Evolutionary conservation across 2,329 filamentous ascomycete genomes (phyloP).

Genomic region (Fusarium multiceps): DNA sequence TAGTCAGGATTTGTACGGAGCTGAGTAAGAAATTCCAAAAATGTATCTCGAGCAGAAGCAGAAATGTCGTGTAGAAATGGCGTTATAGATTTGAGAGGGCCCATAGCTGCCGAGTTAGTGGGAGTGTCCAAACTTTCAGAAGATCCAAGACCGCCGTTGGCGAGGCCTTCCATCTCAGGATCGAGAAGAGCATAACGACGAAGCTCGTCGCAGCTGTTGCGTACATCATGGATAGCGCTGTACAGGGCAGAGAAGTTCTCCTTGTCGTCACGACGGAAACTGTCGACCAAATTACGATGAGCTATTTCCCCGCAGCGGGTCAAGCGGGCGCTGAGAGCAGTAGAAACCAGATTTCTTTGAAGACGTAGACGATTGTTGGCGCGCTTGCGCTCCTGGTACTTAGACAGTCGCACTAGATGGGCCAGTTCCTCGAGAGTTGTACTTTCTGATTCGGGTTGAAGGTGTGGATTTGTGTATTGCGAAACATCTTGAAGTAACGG

Average conservation of each 20-base stretch:
- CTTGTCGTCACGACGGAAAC: slow-evolving; percentile 83
- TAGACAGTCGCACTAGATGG: slow-evolving; percentile 80
- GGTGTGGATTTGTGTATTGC: slow-evolving; percentile 71
- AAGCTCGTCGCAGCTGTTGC: slow-evolving; percentile 79
- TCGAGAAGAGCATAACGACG: slow-evolving; percentile 77
- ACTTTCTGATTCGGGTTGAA: slow-evolving; percentile 70
- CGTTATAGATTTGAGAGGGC: slow-evolving; percentile 55
- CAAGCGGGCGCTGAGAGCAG: slow-evolving; percentile 78
- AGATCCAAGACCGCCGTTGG: slow-evolving; percentile 56
- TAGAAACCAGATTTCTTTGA: slow-evolving; percentile 79
- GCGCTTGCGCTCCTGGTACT: slow-evolving; percentile 85
- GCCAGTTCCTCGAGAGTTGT: slow-evolving; percentile 82
- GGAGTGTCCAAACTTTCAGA: slow-evolving; percentile 64
- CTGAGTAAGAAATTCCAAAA: slow-evolving; percentile 82
- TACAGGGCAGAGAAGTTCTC: slow-evolving; percentile 79
- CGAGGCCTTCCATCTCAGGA: slow-evolving; percentile 73
- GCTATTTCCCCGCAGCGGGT: slow-evolving; percentile 79
- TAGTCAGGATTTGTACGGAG: slow-evolving; percentile 90
- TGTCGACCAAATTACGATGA: slow-evolving; percentile 80
- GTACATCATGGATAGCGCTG: slow-evolving; percentile 82
- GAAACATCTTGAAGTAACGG: slow-evolving; percentile 74
- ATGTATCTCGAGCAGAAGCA: slow-evolving; percentile 76
- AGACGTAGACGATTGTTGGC: slow-evolving; percentile 77
- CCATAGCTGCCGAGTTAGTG: slow-evolving; percentile 54
- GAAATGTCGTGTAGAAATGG: slow-evolving; percentile 81